Conservation (phyloP, 345 rosid genomes). For the Populus alba region DNA sequence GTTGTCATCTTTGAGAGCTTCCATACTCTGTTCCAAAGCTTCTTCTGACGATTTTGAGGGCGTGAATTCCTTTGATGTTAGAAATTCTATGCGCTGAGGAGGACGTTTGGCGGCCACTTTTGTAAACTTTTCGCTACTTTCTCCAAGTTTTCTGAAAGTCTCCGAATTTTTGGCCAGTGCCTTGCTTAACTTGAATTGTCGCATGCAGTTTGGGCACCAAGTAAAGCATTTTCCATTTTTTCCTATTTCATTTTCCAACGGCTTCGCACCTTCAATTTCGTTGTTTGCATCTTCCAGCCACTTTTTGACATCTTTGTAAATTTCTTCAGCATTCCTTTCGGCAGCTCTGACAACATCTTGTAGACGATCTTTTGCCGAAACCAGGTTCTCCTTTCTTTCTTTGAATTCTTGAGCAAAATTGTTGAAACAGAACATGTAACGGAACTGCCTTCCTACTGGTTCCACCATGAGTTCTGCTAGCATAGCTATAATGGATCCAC, state of each 20-base stretch:
- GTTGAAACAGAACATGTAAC: no score
- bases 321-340: background rate
- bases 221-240: background rate
- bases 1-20: background rate
- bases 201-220: background rate
- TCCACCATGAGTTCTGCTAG: conserved; percentile 1
- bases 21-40: background rate
- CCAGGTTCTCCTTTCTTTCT: background rate
- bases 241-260: background rate
- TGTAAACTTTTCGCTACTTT: background rate
- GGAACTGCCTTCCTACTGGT: background rate
- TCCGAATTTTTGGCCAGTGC: background rate
- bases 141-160: background rate
- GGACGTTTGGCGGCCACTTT: background rate
- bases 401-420: no score
- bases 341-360: background rate
- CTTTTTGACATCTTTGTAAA: background rate
- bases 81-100: background rate
- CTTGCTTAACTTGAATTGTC: background rate
- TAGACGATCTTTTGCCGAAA: background rate
- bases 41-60: background rate
- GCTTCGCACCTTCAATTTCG: background rate
- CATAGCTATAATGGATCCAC: background rate
- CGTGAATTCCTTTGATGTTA: no score
- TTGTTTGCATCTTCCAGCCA: background rate